Conservation (phyloP, 305 asterid genomes). For the Fraxinus dipetala region DNA sequence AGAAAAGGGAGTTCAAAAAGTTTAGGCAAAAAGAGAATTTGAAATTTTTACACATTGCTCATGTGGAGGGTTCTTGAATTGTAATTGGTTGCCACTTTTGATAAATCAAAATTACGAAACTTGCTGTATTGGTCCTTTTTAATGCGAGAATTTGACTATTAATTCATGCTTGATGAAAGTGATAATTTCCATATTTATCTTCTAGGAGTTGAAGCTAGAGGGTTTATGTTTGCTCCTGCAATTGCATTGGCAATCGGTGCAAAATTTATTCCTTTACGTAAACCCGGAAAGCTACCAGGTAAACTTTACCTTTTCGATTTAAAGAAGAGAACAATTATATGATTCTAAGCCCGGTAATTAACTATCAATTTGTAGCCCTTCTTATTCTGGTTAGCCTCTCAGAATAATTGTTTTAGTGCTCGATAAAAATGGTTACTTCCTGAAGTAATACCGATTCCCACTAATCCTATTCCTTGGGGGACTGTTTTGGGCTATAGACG, state of each 20-base stretch:
- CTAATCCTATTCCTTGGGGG: not conserved
- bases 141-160: conserved; percentile 13
- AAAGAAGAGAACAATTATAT: not conserved
- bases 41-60: not conserved
- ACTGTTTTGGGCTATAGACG: not conserved
- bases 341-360: not conserved
- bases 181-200: conserved; percentile 14
- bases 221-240: conserved; percentile 75
- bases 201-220: conserved; percentile 89
- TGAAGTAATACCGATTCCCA: not conserved
- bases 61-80: not conserved
- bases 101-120: conserved; percentile 7
- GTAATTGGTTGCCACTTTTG: not conserved
- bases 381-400: not conserved
- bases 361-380: not conserved
- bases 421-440: not conserved
- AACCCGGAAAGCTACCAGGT: conserved; percentile 86
- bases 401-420: not conserved
- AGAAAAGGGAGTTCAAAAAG: conserved; percentile 21
- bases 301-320: conserved; percentile 6
- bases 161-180: conserved; percentile 13
- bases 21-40: conserved; percentile 15
- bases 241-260: conserved; percentile 87
- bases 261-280: conserved; percentile 73
- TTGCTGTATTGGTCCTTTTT: not conserved